Base-by-base conservation (phyloP, 2,329 filamentous ascomycete species). In the Talaromyces sp. region DNA sequence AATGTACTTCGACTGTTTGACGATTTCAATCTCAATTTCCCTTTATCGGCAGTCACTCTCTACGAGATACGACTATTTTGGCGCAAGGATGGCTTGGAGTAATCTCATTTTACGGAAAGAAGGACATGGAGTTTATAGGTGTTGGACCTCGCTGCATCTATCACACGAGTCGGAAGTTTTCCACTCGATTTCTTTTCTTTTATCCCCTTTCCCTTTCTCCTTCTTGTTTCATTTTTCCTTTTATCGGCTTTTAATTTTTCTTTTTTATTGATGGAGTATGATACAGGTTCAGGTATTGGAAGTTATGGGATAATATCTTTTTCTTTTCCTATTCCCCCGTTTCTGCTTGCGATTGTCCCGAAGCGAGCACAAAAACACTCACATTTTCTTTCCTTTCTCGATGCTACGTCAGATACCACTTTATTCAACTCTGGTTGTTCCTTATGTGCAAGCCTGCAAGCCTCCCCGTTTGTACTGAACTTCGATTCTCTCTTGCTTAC, bases 371-470 rank as follows among this genome's bases (percentile, higher is more conserved):
- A 39, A 15, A 19, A 49, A 49, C 58, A 52, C 49, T 70, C 61
- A 54, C 61, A 49, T 43, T 41, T 62, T 19, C 64, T 58, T 56
- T 54, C 59, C 54, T 67, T 61, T 63, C 27, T 64, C 62, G 67
- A 66, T 67, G 66, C 58, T 68, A 65, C 68, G 68, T 45, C 22
- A 66, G 67, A 61, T 66, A 68, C 68, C 66, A 69, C 66, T 62
- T 59, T 62, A 65, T 68, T 63, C 57, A 31, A 43, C 61, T 35
- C 57, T 67, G 57, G 31, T 67, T 67, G 59, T 66, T 67, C 68
- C 64, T 43, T 35, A 33, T 45, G 17, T 59, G 37, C 25, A 59
- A 45, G 31, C 19, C 33, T 22, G 3, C 27, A 56, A 33, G 27
- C 49, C 27, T 52, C 15, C 11, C 9, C 10, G 52, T 37, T 56